Evolutionary conservation across 1,284 basidiomycete genomes (phyloP), one percentile per base, ranked within the genome.

Genomic region (Leccinum ponderosum): DNA sequence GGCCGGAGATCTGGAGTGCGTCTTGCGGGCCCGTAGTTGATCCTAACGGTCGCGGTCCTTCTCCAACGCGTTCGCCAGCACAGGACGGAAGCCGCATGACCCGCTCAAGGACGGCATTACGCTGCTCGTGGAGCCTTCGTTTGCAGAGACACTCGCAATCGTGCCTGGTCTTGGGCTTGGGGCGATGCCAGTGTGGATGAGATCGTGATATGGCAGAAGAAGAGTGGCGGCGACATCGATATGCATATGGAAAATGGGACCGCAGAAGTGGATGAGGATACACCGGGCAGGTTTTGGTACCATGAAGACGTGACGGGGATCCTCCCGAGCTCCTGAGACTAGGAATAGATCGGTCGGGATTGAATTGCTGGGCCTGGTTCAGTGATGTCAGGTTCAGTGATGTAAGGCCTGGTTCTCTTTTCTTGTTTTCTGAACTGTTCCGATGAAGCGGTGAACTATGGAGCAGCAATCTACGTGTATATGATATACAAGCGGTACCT

Each of bases 111-210:
- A 89, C 65, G 77, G 74, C 35, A 87, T 90, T 65, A 80, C 77
- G 3, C 72, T 89, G 2, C 76, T 87, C 20, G 74, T 88, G 17
- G 77, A 81, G 37, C 78, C 81, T 1, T 70, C 72, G n/a, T 68
- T 77, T 1, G 72, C 79, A 5, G 79, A 82, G 39, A 71, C 75
- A 33, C 65, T 89, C 17, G 63, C 68, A 6, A 69, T 81, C 0
- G 85, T 85, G 0, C 82, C 89, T 75, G 70, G 71, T 57, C 65
- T 73, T 31, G 74, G 73, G 6, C 65, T 73, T n/a, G 79, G 78
- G 3, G 87, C 81, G 15, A 82, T 83, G 56, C 22, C 22, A 25
- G 22, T 25, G 22, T 90, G 84, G 81, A 80, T 89, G 86, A 90
- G 71, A 73, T 89, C 48, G 82, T 73, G 22, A 79, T 25, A 25